Evolutionary conservation across 306 rosid genomes (phyloP).

Genomic region (Cucurbita argyrosperma): DNA sequence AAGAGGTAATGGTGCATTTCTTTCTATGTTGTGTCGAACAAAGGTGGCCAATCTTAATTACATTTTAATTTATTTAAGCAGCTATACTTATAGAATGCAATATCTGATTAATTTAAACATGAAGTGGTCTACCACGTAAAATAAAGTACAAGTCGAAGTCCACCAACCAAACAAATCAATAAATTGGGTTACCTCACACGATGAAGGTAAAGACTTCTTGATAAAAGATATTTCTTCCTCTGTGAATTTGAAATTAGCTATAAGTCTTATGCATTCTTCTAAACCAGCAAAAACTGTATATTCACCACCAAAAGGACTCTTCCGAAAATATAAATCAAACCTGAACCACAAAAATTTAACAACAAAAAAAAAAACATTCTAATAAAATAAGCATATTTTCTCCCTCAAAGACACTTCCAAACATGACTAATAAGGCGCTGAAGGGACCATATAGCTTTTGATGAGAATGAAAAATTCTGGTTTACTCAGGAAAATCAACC

Average conservation of each 20-base stretch:
- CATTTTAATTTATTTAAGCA: background rate
- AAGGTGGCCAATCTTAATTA: background rate
- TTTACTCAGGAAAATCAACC: background rate
- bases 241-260: conserved; percentile 69
- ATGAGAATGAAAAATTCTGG: background rate
- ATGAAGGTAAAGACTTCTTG: conserved; percentile 46
- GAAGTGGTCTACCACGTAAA: background rate
- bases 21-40: background rate
- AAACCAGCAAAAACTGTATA: conserved; percentile 89
- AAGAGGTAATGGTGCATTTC: background rate
- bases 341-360: conserved; percentile 33
- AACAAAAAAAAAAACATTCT: background rate
- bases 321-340: conserved; percentile 94
- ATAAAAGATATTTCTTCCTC: conserved; percentile 73
- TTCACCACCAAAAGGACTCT: conserved; percentile 96
- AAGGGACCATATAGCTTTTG: background rate
- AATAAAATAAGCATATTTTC: background rate
- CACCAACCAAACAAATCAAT: background rate
- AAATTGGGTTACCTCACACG: conserved; percentile 59
- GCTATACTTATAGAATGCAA: background rate
- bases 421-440: background rate
- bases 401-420: background rate
- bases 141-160: background rate
- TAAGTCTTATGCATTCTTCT: conserved; percentile 83
- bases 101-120: background rate